Base-by-base conservation (phyloP, 352 stramenopile genomes). In the Globisporangium apiculatum region DNA sequence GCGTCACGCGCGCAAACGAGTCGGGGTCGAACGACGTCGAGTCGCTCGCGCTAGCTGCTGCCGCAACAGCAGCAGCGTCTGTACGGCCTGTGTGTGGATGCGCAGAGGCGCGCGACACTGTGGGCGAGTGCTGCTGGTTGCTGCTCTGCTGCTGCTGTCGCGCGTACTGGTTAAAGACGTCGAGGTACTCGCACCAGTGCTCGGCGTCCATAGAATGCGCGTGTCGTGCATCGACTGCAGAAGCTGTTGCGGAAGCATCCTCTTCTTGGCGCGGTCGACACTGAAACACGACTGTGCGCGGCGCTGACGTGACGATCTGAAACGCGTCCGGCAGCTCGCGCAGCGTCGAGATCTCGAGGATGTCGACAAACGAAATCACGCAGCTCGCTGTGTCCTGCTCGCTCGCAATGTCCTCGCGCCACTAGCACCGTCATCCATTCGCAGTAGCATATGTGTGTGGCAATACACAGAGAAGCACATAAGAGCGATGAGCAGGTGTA, bases 121-220 rank as follows among this genome's bases (percentile, higher is more conserved):
- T 53, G 18, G 36, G 36, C 37, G 55, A 66, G 42, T 53, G 53
- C 40, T 56, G 60, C n/a, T 61, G 48, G 38, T 62, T 61, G n/a
- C 31, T 65, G 24, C 24, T 31, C 24, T 31, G 24, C 46, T 36
- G 53, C 52, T 60, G 60, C 53, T 68, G 50, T 2, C 61, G 64
- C 10, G 75, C 60, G 41, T 73, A 85, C 38, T 63, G 72, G 58
- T 70, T 78, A 47, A 85, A 67, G 51, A 76, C 64, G 17, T 67
- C 42, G 18, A 85, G 53, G 62, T 82, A 85, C 49, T 82, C 75
- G 60, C 67, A 66, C 75, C 75, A 85, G 52, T 82, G 72, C 31
- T 46, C 56, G 8, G 72, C 74, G 11, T 65, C 60, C 38, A 76
- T 58, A 40, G 7, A 36, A 5, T 12, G 41, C 12, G 43, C 4